phyloP scores from a whole-genome alignment of 2,329 filamentous ascomycete genomes.

The Rhytidhysteron rufulum region DNA sequence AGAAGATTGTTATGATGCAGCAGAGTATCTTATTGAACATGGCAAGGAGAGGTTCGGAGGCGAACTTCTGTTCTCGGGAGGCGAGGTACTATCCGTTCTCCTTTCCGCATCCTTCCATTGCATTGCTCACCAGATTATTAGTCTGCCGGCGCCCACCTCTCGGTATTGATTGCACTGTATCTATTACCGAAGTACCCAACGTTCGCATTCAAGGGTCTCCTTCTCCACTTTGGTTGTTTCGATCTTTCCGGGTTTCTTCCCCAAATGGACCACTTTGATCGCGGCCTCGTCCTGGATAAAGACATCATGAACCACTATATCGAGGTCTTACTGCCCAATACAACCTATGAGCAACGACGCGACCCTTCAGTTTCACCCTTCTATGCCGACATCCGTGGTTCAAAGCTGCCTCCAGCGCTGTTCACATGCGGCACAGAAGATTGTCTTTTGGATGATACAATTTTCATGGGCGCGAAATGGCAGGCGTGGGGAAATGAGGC shows the following conservation, averaged over 20 bases:
- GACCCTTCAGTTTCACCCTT: slow-evolving; percentile 48
- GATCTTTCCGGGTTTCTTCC: slow-evolving; percentile 46
- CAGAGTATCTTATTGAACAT: slow-evolving; percentile 50
- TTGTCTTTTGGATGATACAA: slow-evolving; percentile 49
- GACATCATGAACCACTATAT: slow-evolving; percentile 46
- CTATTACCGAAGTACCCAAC: slow-evolving; percentile 36
- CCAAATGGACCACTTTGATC: slow-evolving; percentile 34
- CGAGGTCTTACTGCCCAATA: slow-evolving; percentile 44
- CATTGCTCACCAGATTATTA: slow-evolving; percentile 20
- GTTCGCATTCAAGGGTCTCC: slow-evolving; percentile 47
- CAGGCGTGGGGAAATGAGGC: slow-evolving; percentile 47
- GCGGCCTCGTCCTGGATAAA: slow-evolving; percentile 43
- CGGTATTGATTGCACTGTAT: slow-evolving; percentile 45
- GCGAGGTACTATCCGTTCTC: slow-evolving; percentile 24
- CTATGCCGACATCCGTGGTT: slow-evolving; percentile 42
- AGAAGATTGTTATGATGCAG: slow-evolving; percentile 57
- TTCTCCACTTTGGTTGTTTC: slow-evolving; percentile 53
- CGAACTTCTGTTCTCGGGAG: slow-evolving; percentile 39
- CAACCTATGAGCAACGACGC: slow-evolving; percentile 38
- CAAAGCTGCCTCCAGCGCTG: slow-evolving; percentile 48
- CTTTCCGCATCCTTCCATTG: background rate
- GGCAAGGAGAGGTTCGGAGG: slow-evolving; percentile 41
- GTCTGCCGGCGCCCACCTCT: slow-evolving; percentile 52
- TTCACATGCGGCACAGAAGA: slow-evolving; percentile 56
- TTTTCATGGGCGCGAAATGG: slow-evolving; percentile 55